Percentiles rank a stretch among this genome's conserved stretches.
Evolutionary conservation across 768 basidiomycete genomes (phyloP).

Genomic region (Russula ochroleuca): DNA sequence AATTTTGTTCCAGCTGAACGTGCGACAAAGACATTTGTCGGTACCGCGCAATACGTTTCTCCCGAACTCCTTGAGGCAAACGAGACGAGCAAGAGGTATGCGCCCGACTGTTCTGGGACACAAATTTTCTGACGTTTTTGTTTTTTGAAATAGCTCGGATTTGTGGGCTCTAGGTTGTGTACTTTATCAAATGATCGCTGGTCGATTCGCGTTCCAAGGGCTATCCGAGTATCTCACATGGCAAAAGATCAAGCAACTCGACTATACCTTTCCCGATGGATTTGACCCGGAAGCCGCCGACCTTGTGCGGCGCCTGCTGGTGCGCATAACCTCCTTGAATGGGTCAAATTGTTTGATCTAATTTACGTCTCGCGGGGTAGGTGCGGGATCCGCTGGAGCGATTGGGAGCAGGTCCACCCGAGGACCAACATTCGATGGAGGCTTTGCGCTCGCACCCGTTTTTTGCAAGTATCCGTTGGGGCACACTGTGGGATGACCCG

Average conservation of each 20-base stretch:
- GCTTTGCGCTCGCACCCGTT: conserved; percentile 60
- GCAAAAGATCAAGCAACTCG: conserved; percentile 86
- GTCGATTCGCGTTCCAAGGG: conserved; percentile 87
- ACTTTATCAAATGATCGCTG: conserved; percentile 88
- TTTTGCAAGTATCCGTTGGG: conserved; percentile 57
- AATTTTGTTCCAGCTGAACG: conserved; percentile 40
- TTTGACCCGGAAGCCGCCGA: conserved; percentile 81
- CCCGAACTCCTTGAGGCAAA: conserved; percentile 76
- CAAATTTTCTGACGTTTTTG: neutral
- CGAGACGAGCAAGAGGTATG: conserved; percentile 73
- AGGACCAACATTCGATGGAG: conserved; percentile 37
- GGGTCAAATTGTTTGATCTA: neutral
- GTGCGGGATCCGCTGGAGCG: conserved; percentile 49
- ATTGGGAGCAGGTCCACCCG: conserved; percentile 51
- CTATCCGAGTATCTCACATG: conserved; percentile 91
- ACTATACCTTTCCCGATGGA: conserved; percentile 82
- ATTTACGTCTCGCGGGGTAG: neutral
- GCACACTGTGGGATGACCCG: conserved; percentile 58
- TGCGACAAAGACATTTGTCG: conserved; percentile 70
- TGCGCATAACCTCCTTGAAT: conserved; percentile 35
- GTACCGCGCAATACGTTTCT: conserved; percentile 85
- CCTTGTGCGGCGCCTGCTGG: conserved; percentile 72
- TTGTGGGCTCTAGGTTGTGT: conserved; percentile 96
- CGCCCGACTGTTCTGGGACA: neutral
- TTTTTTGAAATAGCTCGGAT: conserved; percentile 60